Base-by-base conservation (phyloP, 2,329 filamentous ascomycete species). In the Fusarium haematococcum region DNA sequence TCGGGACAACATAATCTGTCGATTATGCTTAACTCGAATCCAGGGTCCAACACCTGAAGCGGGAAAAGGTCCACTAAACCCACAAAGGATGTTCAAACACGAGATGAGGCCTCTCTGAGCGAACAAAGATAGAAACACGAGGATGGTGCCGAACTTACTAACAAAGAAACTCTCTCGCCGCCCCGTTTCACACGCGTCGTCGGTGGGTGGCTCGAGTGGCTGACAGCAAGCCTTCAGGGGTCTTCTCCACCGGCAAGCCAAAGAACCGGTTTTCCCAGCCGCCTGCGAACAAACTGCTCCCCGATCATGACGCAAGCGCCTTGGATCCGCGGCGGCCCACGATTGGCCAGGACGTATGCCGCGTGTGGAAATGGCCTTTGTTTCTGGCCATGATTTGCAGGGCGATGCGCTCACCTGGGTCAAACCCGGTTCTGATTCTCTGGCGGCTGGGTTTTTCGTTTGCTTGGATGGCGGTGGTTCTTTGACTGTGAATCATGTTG, bases 301-400 rank as follows among this genome's bases (percentile, higher is more conserved):
- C 25, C 62, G 70, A 52, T 37, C 48, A 73, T 74, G 72, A 74
- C 72, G 72, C 72, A 74, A 74, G 71, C 72, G 71, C 72, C 48
- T 54, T 6, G 16, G 18, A 20, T 30, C 39, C 67, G 67, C 73
- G 70, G 68, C 35, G 60, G 68, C 6, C 25, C 30, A 41, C 64
- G 54, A 65, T 65, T 65, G 63, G 63, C 20, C 41, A 14, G 27
- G n/a, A 33, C 27, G 33, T 16, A 20, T 32, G 43, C 50, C 43
- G 43, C 58, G 27, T 30, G 41, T 33, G 41, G 27, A 20, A 43
- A 27, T 25, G 66, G 25, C 50, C 73, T 67, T 65, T 73, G 63
- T 73, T 75, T 71, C 41, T 68, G 73, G 72, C 14, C 67, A 75
- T 75, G 73, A 75, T 75, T 75, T 75, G 73, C 73, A 68, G 39